Evolutionary conservation across 2,329 filamentous ascomycete species (phyloP), one percentile per base, ranked within the genome.

Genomic region (Colletotrichum theobromicola): DNA sequence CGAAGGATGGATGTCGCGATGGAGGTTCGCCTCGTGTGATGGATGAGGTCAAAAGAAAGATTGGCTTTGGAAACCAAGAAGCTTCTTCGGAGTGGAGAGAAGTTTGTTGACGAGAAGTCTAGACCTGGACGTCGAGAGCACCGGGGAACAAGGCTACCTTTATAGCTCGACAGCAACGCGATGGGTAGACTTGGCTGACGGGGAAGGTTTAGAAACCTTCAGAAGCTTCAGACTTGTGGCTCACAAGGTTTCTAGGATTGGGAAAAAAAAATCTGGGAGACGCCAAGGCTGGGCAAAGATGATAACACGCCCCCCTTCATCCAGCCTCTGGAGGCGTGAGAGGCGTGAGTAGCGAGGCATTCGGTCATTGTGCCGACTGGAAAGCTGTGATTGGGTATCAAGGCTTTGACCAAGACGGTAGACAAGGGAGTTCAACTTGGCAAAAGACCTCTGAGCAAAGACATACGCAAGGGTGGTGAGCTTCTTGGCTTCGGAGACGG

Each of bases 211-310:
- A 37, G 71, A 75, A 74, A 50, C 65, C 26, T 42, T 72, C 32
- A 46, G 72, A 75, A 67, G 57, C 72, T 67, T 72, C 53, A 35
- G 67, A 46, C 35, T 61, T 37, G 67, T 55, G 53, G 26, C 61
- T 66, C n/a, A 24, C 62, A 75, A 72, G 57, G 62, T 61, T 18
- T 35, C 32, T 42, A 37, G 50, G 55, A 57, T 63, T 42, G 32
- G 35, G 46, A 21, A 63, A 71, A 71, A 71, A 72, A 62, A 50
- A 46, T 42, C 30, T 32, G 37, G 35, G 26, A 62, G 68, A 58
- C 68, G 72, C 72, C 72, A 75, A 75, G 72, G 57, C 63, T 69
- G 71, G 62, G 72, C 62, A 69, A 69, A 58, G 8, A 75, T 75
- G 72, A 75, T 75, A 75, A 72, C 62, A 72, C 68, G 16, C 72